Base-by-base conservation (phyloP, 805 yeast genomes). In the Nakazawaea siamensis region DNA sequence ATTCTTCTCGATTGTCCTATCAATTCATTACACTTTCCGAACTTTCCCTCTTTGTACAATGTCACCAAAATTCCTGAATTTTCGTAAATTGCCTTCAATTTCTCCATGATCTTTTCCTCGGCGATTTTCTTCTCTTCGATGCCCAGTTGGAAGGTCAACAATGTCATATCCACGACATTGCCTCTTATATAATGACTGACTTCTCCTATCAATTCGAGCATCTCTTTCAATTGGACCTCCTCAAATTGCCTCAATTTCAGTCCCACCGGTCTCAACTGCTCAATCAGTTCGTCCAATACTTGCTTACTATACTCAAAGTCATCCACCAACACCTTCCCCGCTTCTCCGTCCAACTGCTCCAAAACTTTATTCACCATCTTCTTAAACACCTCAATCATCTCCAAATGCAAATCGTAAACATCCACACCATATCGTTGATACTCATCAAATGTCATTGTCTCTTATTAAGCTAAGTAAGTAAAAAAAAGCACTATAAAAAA, bases 111-210 rank as follows among this genome's bases (percentile, higher is more conserved):
- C n/a, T n/a, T n/a, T n/a, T n/a, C n/a, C n/a, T n/a, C n/a, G n/a
- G n/a, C n/a, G n/a, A n/a, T n/a, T n/a, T n/a, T n/a, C n/a, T n/a
- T n/a, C n/a, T n/a, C n/a, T n/a, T n/a, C n/a, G n/a, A n/a, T 5
- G 7, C 29, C 33, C 11, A 29, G 25, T 9, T 35, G 31, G 15
- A 35, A 16, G 12, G 34, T 30, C 18, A 35, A 27, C 18, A 26
- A 9, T 17, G 27, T 35, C 38, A 35, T 35, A 4, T 35, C 38
- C 5, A 35, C 8, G 11, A 35, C 38, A 16, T 30, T 28, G 5
- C 19, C n/a, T 9, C 27, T 25, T 11, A 30, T 17, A 20, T 35
- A 35, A 5, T 18, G 18, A 14, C 31, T 26, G 24, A 30, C 10
- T 9, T 30, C 34, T 6, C 4, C 10, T 4, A 35, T 13, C 9